These are phyloP conservation scores for Torulaspora gathmanii DNA, from an alignment of 805 yeast genomes.

Conservation along the genomic window DNA sequence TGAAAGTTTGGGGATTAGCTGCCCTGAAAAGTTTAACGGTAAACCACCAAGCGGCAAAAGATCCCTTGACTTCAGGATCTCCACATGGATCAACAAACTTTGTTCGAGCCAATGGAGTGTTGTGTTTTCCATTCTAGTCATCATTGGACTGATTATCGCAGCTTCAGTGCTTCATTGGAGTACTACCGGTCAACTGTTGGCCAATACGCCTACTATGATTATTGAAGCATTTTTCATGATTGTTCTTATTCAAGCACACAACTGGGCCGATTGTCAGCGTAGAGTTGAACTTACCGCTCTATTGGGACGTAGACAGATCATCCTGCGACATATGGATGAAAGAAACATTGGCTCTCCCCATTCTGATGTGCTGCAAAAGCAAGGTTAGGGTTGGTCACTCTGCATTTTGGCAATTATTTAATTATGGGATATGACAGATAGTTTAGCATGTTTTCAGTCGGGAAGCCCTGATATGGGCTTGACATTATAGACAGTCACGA, in stretches of 20 bases:
- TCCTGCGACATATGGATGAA: conserved; percentile 8
- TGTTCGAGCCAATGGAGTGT: conserved; percentile 38
- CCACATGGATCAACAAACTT: conserved; percentile 26
- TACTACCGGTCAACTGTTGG: conserved; percentile 40
- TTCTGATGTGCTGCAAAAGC: neutral
- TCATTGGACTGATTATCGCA: conserved; percentile 31
- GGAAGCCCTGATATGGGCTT: too few relatives aligned
- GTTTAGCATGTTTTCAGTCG: too few relatives aligned
- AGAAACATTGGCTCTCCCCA: too few relatives aligned
- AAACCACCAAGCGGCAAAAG: conserved; percentile 10
- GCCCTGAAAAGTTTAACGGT: conserved; percentile 21
- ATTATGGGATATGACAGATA: too few relatives aligned
- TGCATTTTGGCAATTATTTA: too few relatives aligned
- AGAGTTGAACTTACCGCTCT: conserved; percentile 26
- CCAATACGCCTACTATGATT: conserved; percentile 43
- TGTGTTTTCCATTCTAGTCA: conserved; percentile 25
- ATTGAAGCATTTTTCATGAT: conserved; percentile 41
- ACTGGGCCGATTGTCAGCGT: conserved; percentile 31
- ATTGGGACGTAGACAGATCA: conserved; percentile 21
- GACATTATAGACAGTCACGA: too few relatives aligned
- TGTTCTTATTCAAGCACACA: conserved; percentile 39
- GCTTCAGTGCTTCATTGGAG: conserved; percentile 39
- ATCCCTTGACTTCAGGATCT: conserved; percentile 22
- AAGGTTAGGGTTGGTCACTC: neutral
- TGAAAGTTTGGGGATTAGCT: conserved; percentile 25